Percentiles rank a stretch among this genome's conserved stretches.
Conservation (phyloP, 2,329 filamentous ascomycete genomes). For the Aquanectria penicillioides region DNA sequence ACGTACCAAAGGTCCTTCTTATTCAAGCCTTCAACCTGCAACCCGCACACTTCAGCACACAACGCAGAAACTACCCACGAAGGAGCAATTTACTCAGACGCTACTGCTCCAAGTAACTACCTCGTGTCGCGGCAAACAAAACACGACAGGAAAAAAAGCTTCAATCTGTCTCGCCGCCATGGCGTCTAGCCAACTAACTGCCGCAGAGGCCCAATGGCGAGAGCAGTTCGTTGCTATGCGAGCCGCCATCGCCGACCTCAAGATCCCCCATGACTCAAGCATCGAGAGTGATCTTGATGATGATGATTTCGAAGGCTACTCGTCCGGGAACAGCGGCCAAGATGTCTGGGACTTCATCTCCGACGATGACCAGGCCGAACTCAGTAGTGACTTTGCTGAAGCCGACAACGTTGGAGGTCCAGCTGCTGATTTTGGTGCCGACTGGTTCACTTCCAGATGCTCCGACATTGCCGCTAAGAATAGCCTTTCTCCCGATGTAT, state of each 20-base stretch:
- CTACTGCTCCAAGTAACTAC: neutral
- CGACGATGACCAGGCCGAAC: slow-evolving; percentile 73
- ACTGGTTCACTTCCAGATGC: slow-evolving; percentile 80
- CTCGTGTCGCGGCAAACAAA: neutral
- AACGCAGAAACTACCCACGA: neutral
- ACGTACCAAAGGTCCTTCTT: too few species aligned
- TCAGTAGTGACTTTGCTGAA: slow-evolving; percentile 73
- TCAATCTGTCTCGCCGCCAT: too few species aligned
- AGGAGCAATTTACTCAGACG: too few species aligned
- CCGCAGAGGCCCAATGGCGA: slow-evolving; percentile 77
- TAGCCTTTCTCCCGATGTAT: slow-evolving; percentile 73
- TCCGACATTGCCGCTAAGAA: slow-evolving; percentile 71
- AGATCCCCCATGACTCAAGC: slow-evolving; percentile 55
- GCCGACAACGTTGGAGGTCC: slow-evolving; percentile 44
- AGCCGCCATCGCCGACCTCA: slow-evolving; percentile 79
- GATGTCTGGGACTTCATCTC: slow-evolving; percentile 96
- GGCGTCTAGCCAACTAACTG: slow-evolving; percentile 48
- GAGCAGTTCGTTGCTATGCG: slow-evolving; percentile 88
- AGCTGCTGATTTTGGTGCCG: slow-evolving; percentile 59
- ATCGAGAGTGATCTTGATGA: slow-evolving; percentile 65
- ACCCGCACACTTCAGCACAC: neutral
- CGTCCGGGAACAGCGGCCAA: slow-evolving; percentile 71
- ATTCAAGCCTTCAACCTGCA: neutral
- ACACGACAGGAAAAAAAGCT: too few species aligned
- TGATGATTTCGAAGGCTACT: slow-evolving; percentile 68